A percentile compares a stretch with the other conserved stretches of the same genome.
phyloP scores from a whole-genome alignment of 352 stramenopile genomes.

The Thalassiosira ordinaria region DNA sequence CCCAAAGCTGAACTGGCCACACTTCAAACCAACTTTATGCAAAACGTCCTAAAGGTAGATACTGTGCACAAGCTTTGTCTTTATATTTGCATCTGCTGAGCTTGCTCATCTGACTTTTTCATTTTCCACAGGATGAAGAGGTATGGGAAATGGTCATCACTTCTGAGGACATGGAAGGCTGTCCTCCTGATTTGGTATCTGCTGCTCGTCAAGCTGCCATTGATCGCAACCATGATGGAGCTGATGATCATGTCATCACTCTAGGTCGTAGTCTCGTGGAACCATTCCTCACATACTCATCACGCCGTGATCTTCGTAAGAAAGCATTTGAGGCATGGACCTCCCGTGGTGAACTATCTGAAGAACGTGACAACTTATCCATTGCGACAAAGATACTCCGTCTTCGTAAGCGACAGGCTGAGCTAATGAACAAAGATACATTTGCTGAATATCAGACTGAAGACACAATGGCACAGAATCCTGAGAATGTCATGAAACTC shows the following conservation, averaged over 20 bases:
- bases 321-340: conserved; percentile 77
- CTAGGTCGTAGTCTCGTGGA: conserved; percentile 81
- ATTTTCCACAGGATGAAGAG: conserved; percentile 85
- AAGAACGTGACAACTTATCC: conserved; percentile 75
- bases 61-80: too few relatives aligned
- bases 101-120: too few relatives aligned
- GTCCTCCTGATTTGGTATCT: conserved; percentile 77
- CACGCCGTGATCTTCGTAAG: conserved; percentile 73
- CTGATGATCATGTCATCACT: conserved; percentile 81
- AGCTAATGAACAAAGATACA: conserved; percentile 71
- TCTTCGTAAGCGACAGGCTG: conserved; percentile 74
- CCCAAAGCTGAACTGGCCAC: conserved; percentile 73
- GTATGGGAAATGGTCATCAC: conserved; percentile 78
- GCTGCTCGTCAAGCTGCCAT: conserved; percentile 74
- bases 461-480: conserved; percentile 85
- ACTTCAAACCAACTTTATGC: conserved; percentile 78
- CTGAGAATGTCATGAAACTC: conserved; percentile 78
- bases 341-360: conserved; percentile 68
- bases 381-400: conserved; percentile 83
- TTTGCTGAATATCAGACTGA: conserved; percentile 84
- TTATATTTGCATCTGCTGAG: too few relatives aligned
- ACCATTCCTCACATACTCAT: conserved; percentile 80
- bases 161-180: conserved; percentile 74
- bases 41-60: conserved; percentile 86
- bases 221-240: conserved; percentile 64